Percentiles rank a stretch among this genome's conserved stretches.
Conservation (phyloP, 176 grass and related monocot genomes). For the Oryza glaberrima region DNA sequence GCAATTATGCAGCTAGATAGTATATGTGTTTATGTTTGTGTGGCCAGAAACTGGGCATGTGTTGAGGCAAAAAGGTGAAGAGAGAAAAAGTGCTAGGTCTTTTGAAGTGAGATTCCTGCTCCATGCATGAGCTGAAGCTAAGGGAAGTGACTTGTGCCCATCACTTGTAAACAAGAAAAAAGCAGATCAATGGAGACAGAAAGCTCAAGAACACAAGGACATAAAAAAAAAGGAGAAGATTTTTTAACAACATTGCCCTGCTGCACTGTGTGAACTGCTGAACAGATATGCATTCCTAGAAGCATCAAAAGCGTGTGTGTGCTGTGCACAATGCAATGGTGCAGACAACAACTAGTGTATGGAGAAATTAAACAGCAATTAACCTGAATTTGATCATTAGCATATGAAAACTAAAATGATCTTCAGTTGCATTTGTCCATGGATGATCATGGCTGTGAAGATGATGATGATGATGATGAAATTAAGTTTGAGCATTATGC, state of each 20-base stretch:
- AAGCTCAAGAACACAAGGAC: conserved; percentile 2
- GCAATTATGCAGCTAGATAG: background rate
- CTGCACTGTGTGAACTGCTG: conserved; percentile 6
- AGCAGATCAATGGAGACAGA: background rate
- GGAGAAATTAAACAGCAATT: background rate
- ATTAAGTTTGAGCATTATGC: background rate
- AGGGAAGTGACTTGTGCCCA: background rate
- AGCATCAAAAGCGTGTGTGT: conserved; percentile 8
- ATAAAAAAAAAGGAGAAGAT: background rate
- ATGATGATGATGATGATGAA: background rate
- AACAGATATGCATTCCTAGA: background rate
- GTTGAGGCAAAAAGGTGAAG: conserved; percentile 18
- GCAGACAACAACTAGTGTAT: background rate
- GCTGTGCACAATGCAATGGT: conserved; percentile 16
- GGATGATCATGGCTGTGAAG: background rate
- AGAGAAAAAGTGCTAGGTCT: conserved; percentile 15
- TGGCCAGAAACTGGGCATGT: conserved; percentile 19
- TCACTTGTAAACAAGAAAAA: background rate
- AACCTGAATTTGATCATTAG: background rate
- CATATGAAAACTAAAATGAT: background rate
- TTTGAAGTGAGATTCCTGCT: conserved; percentile 23
- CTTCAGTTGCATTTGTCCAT: background rate
- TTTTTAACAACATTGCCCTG: background rate
- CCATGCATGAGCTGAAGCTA: background rate
- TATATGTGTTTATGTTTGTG: background rate